Conservation (phyloP, 2,329 filamentous ascomycete genomes). For the Neofusicoccum kwambonambiense region DNA sequence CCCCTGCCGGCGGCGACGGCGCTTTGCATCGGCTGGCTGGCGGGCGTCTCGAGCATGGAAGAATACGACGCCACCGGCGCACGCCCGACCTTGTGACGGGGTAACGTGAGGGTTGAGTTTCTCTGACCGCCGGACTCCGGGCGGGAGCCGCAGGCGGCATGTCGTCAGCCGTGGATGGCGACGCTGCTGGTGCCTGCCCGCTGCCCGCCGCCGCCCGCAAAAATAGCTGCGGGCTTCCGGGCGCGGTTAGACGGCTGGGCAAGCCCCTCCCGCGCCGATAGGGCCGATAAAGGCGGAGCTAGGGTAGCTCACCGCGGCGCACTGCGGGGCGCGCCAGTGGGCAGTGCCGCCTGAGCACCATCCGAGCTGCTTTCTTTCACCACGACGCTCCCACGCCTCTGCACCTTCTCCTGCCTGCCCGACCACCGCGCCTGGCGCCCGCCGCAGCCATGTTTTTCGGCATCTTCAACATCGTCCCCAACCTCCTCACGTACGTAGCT, state of each 20-base stretch:
- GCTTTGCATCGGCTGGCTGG: slow-evolving; percentile 9
- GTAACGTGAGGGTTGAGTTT: background rate
- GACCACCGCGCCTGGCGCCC: background rate
- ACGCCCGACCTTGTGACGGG: slow-evolving; percentile 11
- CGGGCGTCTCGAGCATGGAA: background rate
- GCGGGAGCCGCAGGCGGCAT: background rate
- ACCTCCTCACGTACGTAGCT: slow-evolving; percentile 17
- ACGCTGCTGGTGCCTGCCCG: background rate
- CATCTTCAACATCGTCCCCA: slow-evolving; percentile 18
- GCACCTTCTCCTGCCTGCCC: background rate
- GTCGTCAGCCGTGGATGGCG: background rate
- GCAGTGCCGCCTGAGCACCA: background rate
- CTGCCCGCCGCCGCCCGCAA: background rate
- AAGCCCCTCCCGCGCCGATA: slow-evolving; percentile 14
- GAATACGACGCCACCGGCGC: background rate
- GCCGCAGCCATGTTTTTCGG: slow-evolving; percentile 16
- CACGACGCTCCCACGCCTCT: background rate
- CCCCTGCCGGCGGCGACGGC: background rate
- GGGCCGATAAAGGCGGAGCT: slow-evolving; percentile 10
- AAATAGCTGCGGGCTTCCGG: slow-evolving; percentile 6
- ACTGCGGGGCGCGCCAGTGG: background rate
- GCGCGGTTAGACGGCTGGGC: background rate
- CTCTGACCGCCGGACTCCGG: background rate
- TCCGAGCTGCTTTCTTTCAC: slow-evolving; percentile 2
- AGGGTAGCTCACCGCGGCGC: slow-evolving; percentile 5